A percentile compares a stretch with the other conserved stretches of the same genome.
These are phyloP conservation scores for Coprinopsis strossmayeri DNA, from an alignment of 768 basidiomycete species.

Conservation along the genomic window DNA sequence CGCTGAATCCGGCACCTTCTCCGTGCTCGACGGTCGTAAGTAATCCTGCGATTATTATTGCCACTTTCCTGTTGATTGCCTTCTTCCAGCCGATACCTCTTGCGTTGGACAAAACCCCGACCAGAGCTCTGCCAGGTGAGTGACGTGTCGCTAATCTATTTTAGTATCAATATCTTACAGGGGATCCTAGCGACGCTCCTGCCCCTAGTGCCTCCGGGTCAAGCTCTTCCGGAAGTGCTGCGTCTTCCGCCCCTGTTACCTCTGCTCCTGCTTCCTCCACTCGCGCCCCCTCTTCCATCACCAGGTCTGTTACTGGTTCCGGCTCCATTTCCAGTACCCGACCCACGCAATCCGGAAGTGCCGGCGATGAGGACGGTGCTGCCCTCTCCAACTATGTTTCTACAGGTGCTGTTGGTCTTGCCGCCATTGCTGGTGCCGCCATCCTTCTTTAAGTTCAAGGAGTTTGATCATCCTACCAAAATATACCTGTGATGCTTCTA, in stretches of 20 bases:
- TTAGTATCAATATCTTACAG: no score
- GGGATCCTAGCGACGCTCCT: neutral
- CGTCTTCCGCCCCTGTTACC: neutral
- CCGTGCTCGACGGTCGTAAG: conserved; percentile 17
- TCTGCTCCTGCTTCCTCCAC: conserved; percentile 5
- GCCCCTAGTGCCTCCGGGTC: conserved; percentile 3
- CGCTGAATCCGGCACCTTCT: conserved; percentile 22
- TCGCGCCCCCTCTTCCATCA: conserved; percentile 2
- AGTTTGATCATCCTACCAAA: conserved; percentile 11
- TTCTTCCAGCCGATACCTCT: conserved; percentile 14
- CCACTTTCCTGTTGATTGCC: neutral
- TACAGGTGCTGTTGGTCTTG: conserved; percentile 14
- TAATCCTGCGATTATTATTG: neutral
- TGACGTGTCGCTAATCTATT: no score
- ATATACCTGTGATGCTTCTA: no score
- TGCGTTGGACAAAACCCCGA: conserved; percentile 16
- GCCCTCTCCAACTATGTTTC: conserved; percentile 14
- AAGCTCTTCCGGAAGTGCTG: no score
- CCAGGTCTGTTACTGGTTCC: conserved; percentile 1
- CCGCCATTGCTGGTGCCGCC: conserved; percentile 19
- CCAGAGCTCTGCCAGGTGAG: conserved; percentile 4
- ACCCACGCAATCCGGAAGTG: conserved; percentile 9
- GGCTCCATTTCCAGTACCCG: conserved; percentile 4
- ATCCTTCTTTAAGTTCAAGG: conserved; percentile 13
- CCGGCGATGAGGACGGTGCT: conserved; percentile 4